Evolutionary conservation across 2,329 filamentous ascomycete genomes (phyloP), one percentile per base, ranked within the genome.

Genomic region (Diaporthe humulicola): DNA sequence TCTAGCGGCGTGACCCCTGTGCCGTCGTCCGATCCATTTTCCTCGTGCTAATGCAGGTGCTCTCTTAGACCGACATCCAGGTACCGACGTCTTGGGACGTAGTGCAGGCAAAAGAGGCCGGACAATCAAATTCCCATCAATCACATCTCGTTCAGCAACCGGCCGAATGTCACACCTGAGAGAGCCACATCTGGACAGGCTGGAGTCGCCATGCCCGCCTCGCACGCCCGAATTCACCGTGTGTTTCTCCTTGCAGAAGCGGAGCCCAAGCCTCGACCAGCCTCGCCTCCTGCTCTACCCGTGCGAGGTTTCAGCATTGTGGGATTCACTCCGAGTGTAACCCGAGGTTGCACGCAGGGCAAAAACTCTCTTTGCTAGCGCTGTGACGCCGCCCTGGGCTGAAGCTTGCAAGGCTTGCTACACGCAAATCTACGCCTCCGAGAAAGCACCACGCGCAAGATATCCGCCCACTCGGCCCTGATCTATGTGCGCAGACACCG

Each of bases 101-200:
- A 48, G 50, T 60, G 17, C 69, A 64, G 54, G 60, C 54, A 36
- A 30, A 52, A 42, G 15, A 42, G 15, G 28, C 6, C 75, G 75
- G 75, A 61, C 38, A 72, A 74, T 52, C 70, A 19, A 70, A 60
- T 73, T 74, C 69, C 75, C 75, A 74, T 73, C 75, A 76, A 76
- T 73, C 69, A 73, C 7, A 15, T 38, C 30, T 38, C 48, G 48
- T 30, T 14, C 8, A 64, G 25, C 7, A 6, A 25, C 19, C 57
- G 57, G 28, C 45, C 45, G 36, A 56, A 25, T 40, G n/a, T 38
- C 15, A 42, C 36, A 45, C 36, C 22, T 19, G 42, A 19, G 17
- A 57, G 15, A 42, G 58, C 57, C 50, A 58, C 38, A 36, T 25
- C 45, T 52, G 45, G 36, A 28, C 30, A 58, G 9, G 56, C 56